These are phyloP conservation scores for Podochytrium sp. DNA, from an alignment of 192 early-diverging fungal genomes.

Conservation along the genomic window DNA sequence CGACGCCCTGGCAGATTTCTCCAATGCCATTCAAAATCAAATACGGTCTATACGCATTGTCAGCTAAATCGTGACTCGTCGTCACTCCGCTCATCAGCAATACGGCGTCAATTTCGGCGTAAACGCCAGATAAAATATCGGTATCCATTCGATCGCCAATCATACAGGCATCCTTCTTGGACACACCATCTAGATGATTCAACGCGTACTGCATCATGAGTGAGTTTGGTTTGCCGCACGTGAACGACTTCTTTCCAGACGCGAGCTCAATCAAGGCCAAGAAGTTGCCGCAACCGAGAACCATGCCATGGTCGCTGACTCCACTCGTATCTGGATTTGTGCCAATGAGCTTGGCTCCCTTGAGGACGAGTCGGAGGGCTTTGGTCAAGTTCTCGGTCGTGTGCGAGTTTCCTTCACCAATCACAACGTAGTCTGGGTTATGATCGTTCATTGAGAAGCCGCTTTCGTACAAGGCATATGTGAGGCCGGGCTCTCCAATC, in stretches of 20 bases:
- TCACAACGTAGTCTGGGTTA: constrained; percentile 62
- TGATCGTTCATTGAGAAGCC: constrained; percentile 62
- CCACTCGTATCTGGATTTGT: constrained; percentile 64
- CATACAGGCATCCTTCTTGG: constrained; percentile 59
- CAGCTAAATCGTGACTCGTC: constrained; percentile 37
- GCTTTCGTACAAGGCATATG: constrained; percentile 57
- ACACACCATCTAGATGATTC: constrained; percentile 44
- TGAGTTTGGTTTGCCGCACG: constrained; percentile 58
- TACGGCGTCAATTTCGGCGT: constrained; percentile 56
- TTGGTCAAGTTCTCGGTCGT: constrained; percentile 54
- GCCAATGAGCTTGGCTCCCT: constrained; percentile 62
- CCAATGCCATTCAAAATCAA: constrained; percentile 54
- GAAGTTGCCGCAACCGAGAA: constrained; percentile 60
- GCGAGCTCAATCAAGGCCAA: constrained; percentile 56
- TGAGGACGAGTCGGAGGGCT: constrained; percentile 55
- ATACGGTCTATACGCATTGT: constrained; percentile 55
- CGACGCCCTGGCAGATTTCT: constrained; percentile 17
- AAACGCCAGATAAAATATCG: constrained; percentile 61
- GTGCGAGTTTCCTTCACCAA: constrained; percentile 57
- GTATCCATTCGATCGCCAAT: constrained; percentile 71
- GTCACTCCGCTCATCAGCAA: constrained; percentile 60
- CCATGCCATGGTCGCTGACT: constrained; percentile 47
- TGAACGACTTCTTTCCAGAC: constrained; percentile 60
- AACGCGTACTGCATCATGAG: constrained; percentile 64
- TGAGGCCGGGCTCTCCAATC: constrained; percentile 64